Evolutionary conservation across 768 basidiomycete genomes (phyloP), one percentile per base, ranked within the genome.

Genomic region (Chlorophyllum brunneum): DNA sequence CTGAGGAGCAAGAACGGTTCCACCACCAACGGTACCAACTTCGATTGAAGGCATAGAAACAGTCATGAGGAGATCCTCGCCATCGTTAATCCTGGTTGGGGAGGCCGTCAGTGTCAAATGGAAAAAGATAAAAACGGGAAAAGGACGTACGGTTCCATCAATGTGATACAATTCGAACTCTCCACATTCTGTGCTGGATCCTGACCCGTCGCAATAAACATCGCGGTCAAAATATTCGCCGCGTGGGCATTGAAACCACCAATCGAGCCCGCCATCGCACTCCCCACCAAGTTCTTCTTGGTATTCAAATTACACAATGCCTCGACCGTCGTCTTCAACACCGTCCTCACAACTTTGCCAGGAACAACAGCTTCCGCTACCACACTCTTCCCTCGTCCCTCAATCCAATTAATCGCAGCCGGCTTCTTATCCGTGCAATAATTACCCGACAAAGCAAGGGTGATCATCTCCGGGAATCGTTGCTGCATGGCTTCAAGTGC

Each of bases 371-470:
- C 94, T 72, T 99, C 95, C 0, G 93, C 95, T 43, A 98, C 95
- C 16, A 99, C 88, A 48, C 90, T 90, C 86, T 99, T 99, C 22
- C 97, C 97, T 36, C 97, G 78, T 1, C 97, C 97, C 70, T 98
- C 95, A 57, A 98, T 98, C 97, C 97, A 99, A 72, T 98, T 99
- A 70, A 99, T 97, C 39, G 97, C 97, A 8, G 97, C 92, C 0
- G 97, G 91, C 74, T 99, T 99, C 86, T 99, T 99, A 73, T 99
- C 97, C 58, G 93, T 99, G 74, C 97, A 98, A 67, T 98, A 99
- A 68, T 99, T 99, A 39, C 95, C 97, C 4, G 88, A 92, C 13
- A 99, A 79, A 7, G 95, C 90, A 29, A 97, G 79, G 36, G 93
- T 83, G 50, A 83, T 68, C 95, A 98, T 98, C 55, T 86, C 85